Percentiles rank a stretch among this genome's conserved stretches.
These are phyloP conservation scores for Filosporella fistucella DNA, from an alignment of 495 filamentous ascomycete genomes.

Conservation along the genomic window DNA sequence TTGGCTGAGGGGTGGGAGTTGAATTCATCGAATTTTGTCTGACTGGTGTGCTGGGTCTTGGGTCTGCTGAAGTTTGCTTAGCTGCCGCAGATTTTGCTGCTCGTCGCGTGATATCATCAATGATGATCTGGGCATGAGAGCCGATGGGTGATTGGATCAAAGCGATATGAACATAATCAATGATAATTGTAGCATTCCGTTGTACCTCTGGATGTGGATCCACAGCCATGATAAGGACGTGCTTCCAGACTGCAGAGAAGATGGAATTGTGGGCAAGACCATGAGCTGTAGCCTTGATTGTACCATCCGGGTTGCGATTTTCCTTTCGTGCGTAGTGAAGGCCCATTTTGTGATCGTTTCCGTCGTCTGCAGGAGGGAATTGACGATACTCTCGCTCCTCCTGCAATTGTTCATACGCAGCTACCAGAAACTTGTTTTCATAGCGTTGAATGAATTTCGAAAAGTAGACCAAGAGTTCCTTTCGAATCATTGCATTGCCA, in stretches of 20 bases:
- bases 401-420: slow-evolving; percentile 83
- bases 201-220: slow-evolving; percentile 95
- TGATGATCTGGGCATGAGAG: slow-evolving; percentile 59
- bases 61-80: slow-evolving; percentile 33
- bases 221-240: slow-evolving; percentile 81
- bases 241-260: slow-evolving; percentile 91
- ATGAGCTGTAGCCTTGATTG: slow-evolving; percentile 40
- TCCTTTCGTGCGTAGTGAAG: slow-evolving; percentile 45
- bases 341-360: slow-evolving; percentile 50
- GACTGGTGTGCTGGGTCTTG: slow-evolving; percentile 35
- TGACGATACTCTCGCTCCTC: slow-evolving; percentile 72
- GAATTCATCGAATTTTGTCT: slow-evolving; percentile 31
- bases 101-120: slow-evolving; percentile 71
- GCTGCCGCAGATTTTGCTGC: slow-evolving; percentile 42
- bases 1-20: slow-evolving; percentile 38
- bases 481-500: slow-evolving; percentile 87
- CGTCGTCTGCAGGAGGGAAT: slow-evolving; percentile 44
- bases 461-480: slow-evolving; percentile 89
- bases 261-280: slow-evolving; percentile 79
- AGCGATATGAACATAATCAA: slow-evolving; percentile 77
- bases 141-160: slow-evolving; percentile 75
- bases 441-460: slow-evolving; percentile 88
- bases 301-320: slow-evolving; percentile 44
- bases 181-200: slow-evolving; percentile 70
- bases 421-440: slow-evolving; percentile 86